Percentiles rank a stretch among this genome's conserved stretches.
These are phyloP conservation scores for Hyphodiscus sp. DNA, from an alignment of 2,329 filamentous ascomycete genomes.

Conservation along the genomic window DNA sequence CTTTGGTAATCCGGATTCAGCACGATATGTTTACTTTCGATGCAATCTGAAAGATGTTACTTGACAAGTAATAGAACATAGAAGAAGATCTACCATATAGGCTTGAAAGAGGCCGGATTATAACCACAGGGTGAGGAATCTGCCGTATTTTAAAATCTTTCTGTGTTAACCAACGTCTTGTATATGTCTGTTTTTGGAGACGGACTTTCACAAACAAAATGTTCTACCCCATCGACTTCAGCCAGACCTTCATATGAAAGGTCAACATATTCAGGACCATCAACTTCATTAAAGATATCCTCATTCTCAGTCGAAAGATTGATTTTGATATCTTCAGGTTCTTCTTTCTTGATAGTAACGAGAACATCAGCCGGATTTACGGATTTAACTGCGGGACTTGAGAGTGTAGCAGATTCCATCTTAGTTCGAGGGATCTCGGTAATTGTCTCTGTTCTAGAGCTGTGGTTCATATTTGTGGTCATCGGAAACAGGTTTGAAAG, in stretches of 20 bases:
- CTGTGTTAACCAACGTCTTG: not conserved
- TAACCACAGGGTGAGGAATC: slow-evolving; percentile 1
- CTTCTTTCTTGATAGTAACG: slow-evolving; percentile 10
- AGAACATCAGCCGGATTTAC: not conserved
- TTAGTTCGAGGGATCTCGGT: not conserved
- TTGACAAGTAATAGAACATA: slow-evolving; percentile 1
- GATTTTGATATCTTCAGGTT: slow-evolving; percentile 15
- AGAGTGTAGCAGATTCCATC: not conserved
- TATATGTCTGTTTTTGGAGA: not conserved
- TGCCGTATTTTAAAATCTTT: slow-evolving; percentile 10
- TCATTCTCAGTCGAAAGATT: slow-evolving; percentile 13
- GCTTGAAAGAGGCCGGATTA: slow-evolving; percentile 2
- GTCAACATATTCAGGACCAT: slow-evolving; percentile 22
- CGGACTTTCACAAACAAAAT: slow-evolving; percentile 9
- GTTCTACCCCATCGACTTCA: slow-evolving; percentile 3
- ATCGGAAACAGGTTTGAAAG: not conserved
- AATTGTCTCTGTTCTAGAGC: not conserved
- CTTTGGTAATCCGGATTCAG: slow-evolving; percentile 41
- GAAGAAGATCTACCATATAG: slow-evolving; percentile 4
- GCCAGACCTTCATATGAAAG: slow-evolving; percentile 21
- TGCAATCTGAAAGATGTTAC: slow-evolving; percentile 21
- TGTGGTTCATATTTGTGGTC: not conserved
- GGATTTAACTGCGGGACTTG: not conserved
- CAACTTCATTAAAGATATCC: slow-evolving; percentile 22
- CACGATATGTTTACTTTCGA: slow-evolving; percentile 31